Conservation (phyloP, 257 asterid genomes). For the Solanum rostratum region DNA sequence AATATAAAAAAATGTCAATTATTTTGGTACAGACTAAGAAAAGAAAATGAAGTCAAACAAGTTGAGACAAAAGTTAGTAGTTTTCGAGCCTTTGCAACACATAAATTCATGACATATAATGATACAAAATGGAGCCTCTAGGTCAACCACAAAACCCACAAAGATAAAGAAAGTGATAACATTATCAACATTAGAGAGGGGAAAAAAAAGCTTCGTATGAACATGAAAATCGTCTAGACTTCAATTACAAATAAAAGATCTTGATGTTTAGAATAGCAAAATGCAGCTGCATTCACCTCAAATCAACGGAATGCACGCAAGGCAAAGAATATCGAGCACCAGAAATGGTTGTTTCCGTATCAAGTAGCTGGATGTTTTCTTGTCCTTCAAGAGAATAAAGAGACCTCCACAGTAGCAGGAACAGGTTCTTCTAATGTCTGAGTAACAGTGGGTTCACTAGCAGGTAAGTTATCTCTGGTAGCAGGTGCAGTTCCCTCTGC, state of each 20-base stretch:
- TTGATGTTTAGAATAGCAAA: background rate
- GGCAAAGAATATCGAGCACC: background rate
- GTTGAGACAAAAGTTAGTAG: background rate
- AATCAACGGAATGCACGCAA: background rate
- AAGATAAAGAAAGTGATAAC: background rate
- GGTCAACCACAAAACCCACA: background rate
- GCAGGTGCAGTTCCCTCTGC: constrained; percentile 3
- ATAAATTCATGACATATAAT: background rate
- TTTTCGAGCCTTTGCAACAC: background rate
- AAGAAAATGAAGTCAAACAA: background rate
- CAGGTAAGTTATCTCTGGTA: constrained; percentile 11
- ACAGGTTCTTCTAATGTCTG: constrained; percentile 22
- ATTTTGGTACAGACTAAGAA: background rate
- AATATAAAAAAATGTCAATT: background rate
- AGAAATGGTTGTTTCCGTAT: background rate
- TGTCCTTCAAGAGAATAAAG: background rate
- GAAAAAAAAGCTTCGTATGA: background rate
- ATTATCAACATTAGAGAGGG: background rate
- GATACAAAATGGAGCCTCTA: background rate
- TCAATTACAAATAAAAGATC: background rate
- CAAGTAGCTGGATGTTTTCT: background rate
- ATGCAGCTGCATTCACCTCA: background rate
- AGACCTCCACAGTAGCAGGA: constrained; percentile 11
- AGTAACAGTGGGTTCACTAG: constrained; percentile 26
- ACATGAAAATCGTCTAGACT: background rate